Evolutionary conservation across 306 rosid genomes (phyloP).

Genomic region (Hippophae gyantsensis): DNA sequence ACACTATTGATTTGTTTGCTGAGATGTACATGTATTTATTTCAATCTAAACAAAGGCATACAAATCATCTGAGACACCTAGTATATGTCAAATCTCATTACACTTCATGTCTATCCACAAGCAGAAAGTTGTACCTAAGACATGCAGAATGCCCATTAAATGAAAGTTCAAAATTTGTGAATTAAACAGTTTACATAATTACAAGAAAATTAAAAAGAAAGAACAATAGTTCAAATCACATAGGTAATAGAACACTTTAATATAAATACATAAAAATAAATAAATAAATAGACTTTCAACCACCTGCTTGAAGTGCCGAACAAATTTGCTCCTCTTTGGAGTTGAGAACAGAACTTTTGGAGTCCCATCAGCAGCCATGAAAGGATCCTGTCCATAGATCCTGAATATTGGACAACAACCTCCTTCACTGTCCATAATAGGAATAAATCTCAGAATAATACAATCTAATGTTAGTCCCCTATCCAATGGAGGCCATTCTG

Average conservation of each 20-base stretch:
- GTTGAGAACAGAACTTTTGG: slow-evolving; percentile 87
- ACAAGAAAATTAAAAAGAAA: too few species aligned
- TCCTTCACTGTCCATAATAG: slow-evolving; percentile 71
- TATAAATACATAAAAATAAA: not conserved
- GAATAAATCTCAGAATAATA: slow-evolving; percentile 65
- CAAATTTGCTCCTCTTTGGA: slow-evolving; percentile 77
- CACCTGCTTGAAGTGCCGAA: slow-evolving; percentile 82
- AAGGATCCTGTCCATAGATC: slow-evolving; percentile 91
- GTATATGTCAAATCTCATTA: too few species aligned
- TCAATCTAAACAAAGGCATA: too few species aligned
- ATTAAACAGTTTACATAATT: too few species aligned
- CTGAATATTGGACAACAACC: slow-evolving; percentile 94
- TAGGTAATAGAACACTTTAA: not conserved
- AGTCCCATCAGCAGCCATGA: slow-evolving; percentile 74
- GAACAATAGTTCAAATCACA: too few species aligned
- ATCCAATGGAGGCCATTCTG: slow-evolving; percentile 92
- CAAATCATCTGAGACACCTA: too few species aligned
- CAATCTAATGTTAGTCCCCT: slow-evolving; percentile 90
- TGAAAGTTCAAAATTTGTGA: too few species aligned
- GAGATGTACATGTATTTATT: too few species aligned
- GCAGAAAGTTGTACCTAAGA: too few species aligned
- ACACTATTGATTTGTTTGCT: too few species aligned
- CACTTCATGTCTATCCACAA: too few species aligned
- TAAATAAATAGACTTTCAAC: slow-evolving; percentile 18
- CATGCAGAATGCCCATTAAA: too few species aligned